Evolutionary conservation across 768 basidiomycete species (phyloP).

Genomic region (Chlorophyllum brunneum): DNA sequence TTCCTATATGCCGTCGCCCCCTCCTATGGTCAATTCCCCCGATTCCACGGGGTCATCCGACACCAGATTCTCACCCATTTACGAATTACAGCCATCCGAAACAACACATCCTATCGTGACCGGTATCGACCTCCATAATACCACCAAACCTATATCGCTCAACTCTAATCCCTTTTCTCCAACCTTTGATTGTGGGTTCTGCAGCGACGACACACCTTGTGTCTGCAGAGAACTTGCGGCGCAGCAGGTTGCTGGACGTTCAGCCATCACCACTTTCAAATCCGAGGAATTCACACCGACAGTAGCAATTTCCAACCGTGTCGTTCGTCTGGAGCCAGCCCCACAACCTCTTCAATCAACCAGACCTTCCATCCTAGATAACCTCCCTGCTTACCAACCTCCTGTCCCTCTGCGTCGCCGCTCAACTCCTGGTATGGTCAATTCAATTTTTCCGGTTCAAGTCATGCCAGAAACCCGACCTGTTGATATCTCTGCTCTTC

Average conservation of each 20-base stretch:
- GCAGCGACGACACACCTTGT: conserved; percentile 65
- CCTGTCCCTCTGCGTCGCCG: conserved; percentile 77
- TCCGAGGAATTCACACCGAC: conserved; percentile 21
- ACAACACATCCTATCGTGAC: conserved; percentile 28
- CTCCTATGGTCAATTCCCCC: conserved; percentile 51
- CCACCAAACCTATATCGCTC: conserved; percentile 21
- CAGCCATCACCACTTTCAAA: conserved; percentile 16
- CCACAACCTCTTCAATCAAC: conserved; percentile 10
- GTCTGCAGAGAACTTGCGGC: conserved; percentile 69
- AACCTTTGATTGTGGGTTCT: conserved; percentile 70
- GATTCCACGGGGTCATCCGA: conserved; percentile 19
- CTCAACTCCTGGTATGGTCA: conserved; percentile 30
- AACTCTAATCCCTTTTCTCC: conserved; percentile 32
- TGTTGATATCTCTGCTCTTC: conserved; percentile 17
- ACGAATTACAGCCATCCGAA: conserved; percentile 25
- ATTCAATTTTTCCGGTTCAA: conserved; percentile 53
- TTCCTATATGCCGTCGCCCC: conserved; percentile 39
- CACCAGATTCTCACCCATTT: conserved; percentile 9
- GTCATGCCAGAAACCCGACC: conserved; percentile 19
- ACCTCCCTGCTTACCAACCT: conserved; percentile 76
- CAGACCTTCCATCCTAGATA: conserved; percentile 63
- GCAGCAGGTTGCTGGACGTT: conserved; percentile 35
- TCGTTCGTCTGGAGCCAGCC: conserved; percentile 17
- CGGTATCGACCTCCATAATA: conserved; percentile 29
- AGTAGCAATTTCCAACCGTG: background rate